Conservation (phyloP, 192 early-diverging fungal genomes). For the Entophlyctis helioformis region DNA sequence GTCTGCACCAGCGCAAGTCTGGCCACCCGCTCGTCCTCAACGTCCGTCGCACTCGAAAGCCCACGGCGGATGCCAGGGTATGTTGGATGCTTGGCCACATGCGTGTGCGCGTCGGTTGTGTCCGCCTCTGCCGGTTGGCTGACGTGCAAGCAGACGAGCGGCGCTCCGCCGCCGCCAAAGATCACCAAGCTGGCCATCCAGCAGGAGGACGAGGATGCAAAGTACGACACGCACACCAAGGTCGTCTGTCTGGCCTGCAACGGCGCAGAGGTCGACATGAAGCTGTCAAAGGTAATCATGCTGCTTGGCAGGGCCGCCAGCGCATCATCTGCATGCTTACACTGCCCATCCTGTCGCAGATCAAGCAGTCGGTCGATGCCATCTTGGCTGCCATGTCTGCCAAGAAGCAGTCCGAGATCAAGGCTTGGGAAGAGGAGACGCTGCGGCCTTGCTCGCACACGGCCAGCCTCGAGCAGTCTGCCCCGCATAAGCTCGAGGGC, state of each 20-base stretch:
- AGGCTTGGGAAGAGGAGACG: conserved; percentile 88
- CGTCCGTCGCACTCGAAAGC: conserved; percentile 47
- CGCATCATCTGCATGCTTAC: too few relatives aligned
- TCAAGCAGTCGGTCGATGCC: conserved; percentile 55
- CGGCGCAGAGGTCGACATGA: conserved; percentile 39
- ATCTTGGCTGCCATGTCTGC: conserved; percentile 72
- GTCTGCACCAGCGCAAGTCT: conserved; percentile 59
- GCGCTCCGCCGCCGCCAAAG: conserved; percentile 65
- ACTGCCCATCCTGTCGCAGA: too few relatives aligned
- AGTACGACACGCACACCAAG: conserved; percentile 62
- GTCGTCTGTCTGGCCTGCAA: conserved; percentile 76
- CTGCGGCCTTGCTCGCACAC: conserved; percentile 65
- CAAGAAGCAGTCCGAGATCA: conserved; percentile 73
- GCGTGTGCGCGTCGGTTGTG: neutral
- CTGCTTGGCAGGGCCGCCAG: too few relatives aligned
- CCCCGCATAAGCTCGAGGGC: too few relatives aligned
- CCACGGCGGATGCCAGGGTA: conserved; percentile 4
- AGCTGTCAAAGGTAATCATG: too few relatives aligned
- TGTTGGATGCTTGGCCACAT: too few relatives aligned
- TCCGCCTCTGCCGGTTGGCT: too few relatives aligned
- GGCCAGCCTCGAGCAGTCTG: conserved; percentile 51
- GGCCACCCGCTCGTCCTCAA: conserved; percentile 74
- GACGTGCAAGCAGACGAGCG: conserved; percentile 15
- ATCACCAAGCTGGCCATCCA: conserved; percentile 88
- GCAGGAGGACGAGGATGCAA: conserved; percentile 56